Evolutionary conservation across 768 basidiomycete genomes (phyloP).

Genomic region (Pleurotus citrinopileatus): DNA sequence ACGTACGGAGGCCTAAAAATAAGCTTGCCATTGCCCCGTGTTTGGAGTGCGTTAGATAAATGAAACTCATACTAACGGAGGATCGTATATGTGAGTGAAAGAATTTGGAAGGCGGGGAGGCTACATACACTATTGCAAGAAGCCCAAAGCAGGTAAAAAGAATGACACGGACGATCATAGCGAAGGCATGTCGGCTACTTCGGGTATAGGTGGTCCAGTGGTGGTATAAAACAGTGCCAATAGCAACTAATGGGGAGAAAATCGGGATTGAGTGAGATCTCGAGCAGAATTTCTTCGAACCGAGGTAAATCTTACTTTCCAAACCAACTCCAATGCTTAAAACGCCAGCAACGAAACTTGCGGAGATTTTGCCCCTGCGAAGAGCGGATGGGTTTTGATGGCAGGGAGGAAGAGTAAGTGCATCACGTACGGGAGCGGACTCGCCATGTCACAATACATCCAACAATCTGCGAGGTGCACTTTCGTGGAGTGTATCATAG

Average conservation of each 20-base stretch:
- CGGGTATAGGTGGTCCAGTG: background rate
- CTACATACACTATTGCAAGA: background rate
- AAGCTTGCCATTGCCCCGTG: background rate
- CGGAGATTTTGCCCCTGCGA: constrained; percentile 3
- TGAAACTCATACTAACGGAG: background rate
- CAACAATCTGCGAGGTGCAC: constrained; percentile 2
- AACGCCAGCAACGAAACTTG: background rate
- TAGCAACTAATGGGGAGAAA: background rate
- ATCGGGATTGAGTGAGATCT: background rate
- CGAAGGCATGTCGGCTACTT: background rate
- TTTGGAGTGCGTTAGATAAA: constrained; percentile 1
- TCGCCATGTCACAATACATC: background rate
- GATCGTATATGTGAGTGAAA: background rate
- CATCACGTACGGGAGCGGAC: background rate
- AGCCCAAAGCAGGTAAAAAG: constrained; percentile 1
- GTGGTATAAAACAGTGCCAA: background rate
- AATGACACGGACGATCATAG: constrained; percentile 3
- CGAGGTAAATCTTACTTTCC: background rate
- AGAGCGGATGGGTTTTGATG: background rate
- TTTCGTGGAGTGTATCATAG: background rate
- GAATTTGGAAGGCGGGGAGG: background rate
- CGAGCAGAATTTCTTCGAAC: background rate
- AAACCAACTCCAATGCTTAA: background rate
- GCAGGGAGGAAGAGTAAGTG: background rate
- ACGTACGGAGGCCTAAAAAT: constrained; percentile 1